A percentile compares a stretch with the other conserved stretches of the same genome.
Conservation (phyloP, 73 alveolate genomes). For the Paramecium octaurelia region DNA sequence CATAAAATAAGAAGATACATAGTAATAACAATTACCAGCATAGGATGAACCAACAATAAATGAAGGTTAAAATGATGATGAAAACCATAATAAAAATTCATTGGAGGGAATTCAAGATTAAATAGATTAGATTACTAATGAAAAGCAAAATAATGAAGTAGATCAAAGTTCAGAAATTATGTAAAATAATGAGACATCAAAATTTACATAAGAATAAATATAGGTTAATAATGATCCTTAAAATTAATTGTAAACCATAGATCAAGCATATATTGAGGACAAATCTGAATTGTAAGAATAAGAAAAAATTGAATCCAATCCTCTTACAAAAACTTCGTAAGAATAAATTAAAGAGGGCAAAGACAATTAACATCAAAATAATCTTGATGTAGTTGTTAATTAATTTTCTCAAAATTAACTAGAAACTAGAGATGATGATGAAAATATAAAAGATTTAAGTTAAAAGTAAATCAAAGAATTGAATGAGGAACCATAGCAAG, state of each 20-base stretch:
- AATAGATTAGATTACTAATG: background rate
- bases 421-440: background rate
- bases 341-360: background rate
- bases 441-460: no score
- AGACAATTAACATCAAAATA: no score
- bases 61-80: background rate
- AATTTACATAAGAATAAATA: no score
- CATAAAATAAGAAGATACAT: background rate
- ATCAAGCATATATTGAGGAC: background rate
- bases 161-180: background rate
- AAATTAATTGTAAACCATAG: no score
- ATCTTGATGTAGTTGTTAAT: background rate
- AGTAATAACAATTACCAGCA: background rate
- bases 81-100: background rate
- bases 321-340: background rate
- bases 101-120: background rate
- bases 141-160: no score
- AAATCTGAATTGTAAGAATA: no score
- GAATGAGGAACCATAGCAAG: background rate
- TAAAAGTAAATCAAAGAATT: background rate
- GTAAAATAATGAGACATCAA: background rate
- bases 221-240: background rate
- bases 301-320: background rate
- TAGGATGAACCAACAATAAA: background rate
- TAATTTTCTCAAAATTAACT: background rate